Evolutionary conservation across 495 filamentous ascomycete genomes (phyloP).

Genomic region (Pyrenula aspistea): DNA sequence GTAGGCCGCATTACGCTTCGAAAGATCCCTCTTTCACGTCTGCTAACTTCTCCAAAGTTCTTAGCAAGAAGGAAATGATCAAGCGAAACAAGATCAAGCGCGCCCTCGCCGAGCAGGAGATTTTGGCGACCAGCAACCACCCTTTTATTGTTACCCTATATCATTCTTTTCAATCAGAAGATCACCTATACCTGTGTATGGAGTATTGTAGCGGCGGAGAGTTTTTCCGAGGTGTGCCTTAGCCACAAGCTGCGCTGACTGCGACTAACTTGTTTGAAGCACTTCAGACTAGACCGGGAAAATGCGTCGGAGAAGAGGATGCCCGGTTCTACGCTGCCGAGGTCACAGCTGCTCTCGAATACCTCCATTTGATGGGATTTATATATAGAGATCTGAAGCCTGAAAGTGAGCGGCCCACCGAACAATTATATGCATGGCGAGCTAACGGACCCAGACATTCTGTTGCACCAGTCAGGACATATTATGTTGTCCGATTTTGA

Average conservation of each 20-base stretch:
- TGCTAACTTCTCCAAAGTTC: constrained; percentile 39
- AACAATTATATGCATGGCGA: background rate
- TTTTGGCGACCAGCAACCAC: constrained; percentile 94
- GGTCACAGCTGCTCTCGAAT: constrained; percentile 94
- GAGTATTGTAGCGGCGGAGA: constrained; percentile 98
- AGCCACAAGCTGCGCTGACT: background rate
- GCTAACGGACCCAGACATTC: constrained; percentile 56
- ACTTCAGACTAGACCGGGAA: constrained; percentile 89
- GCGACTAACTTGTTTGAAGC: constrained; percentile 31
- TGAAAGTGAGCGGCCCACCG: constrained; percentile 61
- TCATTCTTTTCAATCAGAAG: constrained; percentile 97
- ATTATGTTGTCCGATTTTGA: constrained; percentile 99
- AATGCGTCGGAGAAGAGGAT: constrained; percentile 93
- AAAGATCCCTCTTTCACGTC: background rate
- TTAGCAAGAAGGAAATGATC: constrained; percentile 99
- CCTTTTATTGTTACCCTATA: constrained; percentile 98
- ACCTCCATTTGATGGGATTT: constrained; percentile 97
- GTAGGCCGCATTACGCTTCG: too few species aligned
- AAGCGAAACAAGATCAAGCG: constrained; percentile 99
- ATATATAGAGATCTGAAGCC: constrained; percentile 97
- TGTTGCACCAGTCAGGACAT: constrained; percentile 94
- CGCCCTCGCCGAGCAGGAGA: constrained; percentile 94
- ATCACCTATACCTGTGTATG: constrained; percentile 97
- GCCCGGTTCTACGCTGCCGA: constrained; percentile 96
- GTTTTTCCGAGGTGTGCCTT: constrained; percentile 68